Conservation (phyloP, 305 asterid species). For the Solanum hybrid region DNA sequence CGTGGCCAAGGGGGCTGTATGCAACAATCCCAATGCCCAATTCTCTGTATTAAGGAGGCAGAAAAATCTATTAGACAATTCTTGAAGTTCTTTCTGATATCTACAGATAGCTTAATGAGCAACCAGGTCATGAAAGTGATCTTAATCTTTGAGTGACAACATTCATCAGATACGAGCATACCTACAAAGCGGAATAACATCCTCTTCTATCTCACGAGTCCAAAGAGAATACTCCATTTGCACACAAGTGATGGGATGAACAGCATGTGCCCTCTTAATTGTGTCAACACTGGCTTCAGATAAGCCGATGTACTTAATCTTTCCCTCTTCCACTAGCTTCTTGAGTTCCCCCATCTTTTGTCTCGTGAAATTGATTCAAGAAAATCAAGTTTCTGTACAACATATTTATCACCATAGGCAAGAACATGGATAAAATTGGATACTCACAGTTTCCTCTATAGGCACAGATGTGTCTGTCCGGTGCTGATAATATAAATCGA, state of each 20-base stretch:
- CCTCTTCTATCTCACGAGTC: slow-evolving; percentile 45
- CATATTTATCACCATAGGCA: background rate
- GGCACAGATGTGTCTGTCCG: slow-evolving; percentile 37
- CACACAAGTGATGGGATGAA: slow-evolving; percentile 47
- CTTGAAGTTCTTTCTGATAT: background rate
- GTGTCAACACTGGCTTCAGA: slow-evolving; percentile 51
- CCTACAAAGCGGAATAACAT: slow-evolving; percentile 50
- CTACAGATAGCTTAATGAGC: background rate
- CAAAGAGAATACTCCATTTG: slow-evolving; percentile 56
- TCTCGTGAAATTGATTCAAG: background rate
- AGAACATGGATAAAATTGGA: background rate
- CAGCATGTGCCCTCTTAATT: slow-evolving; percentile 43
- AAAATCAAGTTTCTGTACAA: background rate
- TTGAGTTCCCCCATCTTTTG: slow-evolving; percentile 44
- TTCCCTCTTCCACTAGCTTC: slow-evolving; percentile 51
- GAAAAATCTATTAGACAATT: background rate
- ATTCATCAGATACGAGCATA: background rate
- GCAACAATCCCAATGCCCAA: slow-evolving; percentile 57
- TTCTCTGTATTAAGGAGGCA: slow-evolving; percentile 19
- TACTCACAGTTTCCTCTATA: slow-evolving; percentile 48
- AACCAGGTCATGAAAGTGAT: background rate
- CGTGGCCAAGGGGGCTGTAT: slow-evolving; percentile 48
- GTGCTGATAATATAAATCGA: slow-evolving; percentile 47
- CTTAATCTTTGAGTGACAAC: background rate
- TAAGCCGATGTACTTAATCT: slow-evolving; percentile 41